Percentiles rank a stretch among this genome's conserved stretches.
Conservation (phyloP, 1,284 basidiomycete genomes). For the Athelia sp. region DNA sequence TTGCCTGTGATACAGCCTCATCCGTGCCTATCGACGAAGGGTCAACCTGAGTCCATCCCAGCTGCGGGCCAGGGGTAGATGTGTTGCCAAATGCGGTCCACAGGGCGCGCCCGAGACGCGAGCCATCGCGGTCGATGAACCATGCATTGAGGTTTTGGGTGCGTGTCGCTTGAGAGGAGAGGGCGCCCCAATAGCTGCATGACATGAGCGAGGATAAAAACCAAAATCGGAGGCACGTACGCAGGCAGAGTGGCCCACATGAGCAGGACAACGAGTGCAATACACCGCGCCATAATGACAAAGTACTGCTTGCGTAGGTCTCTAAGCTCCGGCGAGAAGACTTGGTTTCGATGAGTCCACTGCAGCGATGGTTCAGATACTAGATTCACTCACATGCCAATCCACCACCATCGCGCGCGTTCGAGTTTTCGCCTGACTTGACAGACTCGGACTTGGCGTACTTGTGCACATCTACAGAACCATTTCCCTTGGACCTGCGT, state of each 20-base stretch:
- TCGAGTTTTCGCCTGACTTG: no score
- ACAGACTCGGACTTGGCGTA: no score
- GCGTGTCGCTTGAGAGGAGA: constrained; percentile 22
- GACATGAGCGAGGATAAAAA: background rate
- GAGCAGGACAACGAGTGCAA: background rate
- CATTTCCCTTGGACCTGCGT: no score
- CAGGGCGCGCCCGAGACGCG: constrained; percentile 31
- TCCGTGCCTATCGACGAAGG: constrained; percentile 17
- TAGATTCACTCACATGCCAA: no score
- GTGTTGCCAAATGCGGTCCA: constrained; percentile 20
- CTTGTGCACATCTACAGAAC: no score
- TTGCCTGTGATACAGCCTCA: constrained; percentile 21
- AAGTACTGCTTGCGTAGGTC: background rate
- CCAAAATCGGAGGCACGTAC: background rate
- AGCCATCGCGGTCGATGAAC: constrained; percentile 40
- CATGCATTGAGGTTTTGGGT: constrained; percentile 35
- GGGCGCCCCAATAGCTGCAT: constrained; percentile 38
- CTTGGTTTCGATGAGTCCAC: background rate
- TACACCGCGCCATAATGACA: background rate
- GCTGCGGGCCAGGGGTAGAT: constrained; percentile 18
- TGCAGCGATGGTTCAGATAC: no score
- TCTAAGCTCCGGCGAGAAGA: background rate
- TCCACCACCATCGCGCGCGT: no score
- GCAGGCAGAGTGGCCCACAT: background rate
- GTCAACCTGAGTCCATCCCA: constrained; percentile 25